phyloP scores from a whole-genome alignment of 1,284 basidiomycete species.

The Malassezia brasiliensis region DNA sequence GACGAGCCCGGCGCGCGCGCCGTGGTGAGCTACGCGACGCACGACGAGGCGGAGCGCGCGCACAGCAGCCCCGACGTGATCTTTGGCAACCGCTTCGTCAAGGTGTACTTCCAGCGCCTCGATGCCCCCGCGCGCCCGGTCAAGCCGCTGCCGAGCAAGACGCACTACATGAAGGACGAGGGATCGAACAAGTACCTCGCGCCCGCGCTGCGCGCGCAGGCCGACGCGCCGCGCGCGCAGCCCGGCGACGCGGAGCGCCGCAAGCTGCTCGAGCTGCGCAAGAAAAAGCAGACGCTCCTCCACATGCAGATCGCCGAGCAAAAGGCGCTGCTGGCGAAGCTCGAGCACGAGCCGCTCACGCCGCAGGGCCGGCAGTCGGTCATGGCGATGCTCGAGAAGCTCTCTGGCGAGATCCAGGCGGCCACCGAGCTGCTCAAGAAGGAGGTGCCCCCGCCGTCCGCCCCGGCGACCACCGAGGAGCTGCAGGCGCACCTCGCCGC shows the following conservation, averaged over 20 bases:
- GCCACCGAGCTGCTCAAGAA: conserved; percentile 47
- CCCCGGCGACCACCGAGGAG: conserved; percentile 57
- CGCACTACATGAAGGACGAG: conserved; percentile 35
- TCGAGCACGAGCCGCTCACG: conserved; percentile 57
- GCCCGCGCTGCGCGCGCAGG: conserved; percentile 16
- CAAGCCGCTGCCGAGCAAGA: conserved; percentile 15
- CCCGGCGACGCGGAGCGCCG: conserved; percentile 23
- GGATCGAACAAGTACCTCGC: conserved; percentile 39
- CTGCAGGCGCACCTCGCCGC: conserved; percentile 68
- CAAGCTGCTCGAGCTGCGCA: conserved; percentile 51
- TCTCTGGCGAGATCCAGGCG: conserved; percentile 68
- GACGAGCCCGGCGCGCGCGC: conserved; percentile 67
- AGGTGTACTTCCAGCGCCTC: conserved; percentile 52
- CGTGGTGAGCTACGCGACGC: conserved; percentile 74
- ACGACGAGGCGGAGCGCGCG: conserved; percentile 72
- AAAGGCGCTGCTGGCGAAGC: conserved; percentile 66
- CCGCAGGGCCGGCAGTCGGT: conserved; percentile 70
- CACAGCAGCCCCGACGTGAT: conserved; percentile 88
- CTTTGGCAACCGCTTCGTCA: conserved; percentile 86
- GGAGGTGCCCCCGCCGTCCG: conserved; percentile 42
- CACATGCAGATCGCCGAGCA: conserved; percentile 81
- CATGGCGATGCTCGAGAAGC: conserved; percentile 65
- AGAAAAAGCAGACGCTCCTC: conserved; percentile 62
- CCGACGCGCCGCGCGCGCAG: not conserved
- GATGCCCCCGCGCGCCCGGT: conserved; percentile 41